A percentile compares a stretch with the other conserved stretches of the same genome.
These are phyloP conservation scores for Mortierella sp. DNA, from an alignment of 371 early-diverging fungal genomes.

Conservation along the genomic window DNA sequence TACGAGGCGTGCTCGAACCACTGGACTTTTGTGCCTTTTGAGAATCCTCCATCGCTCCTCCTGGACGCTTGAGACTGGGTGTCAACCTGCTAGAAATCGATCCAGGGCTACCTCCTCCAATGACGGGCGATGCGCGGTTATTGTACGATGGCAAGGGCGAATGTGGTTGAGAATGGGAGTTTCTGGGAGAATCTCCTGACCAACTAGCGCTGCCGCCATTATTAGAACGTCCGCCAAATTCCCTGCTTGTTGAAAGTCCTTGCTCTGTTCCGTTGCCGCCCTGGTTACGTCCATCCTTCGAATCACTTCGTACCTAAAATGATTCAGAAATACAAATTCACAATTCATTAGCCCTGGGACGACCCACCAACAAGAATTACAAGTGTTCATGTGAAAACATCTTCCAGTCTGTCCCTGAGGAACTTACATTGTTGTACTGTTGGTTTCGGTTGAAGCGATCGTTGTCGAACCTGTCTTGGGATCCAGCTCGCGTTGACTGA, in stretches of 20 bases:
- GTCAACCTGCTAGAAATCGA: conserved; percentile 33
- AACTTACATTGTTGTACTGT: conserved; percentile 15
- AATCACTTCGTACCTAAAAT: neutral
- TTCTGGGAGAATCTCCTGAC: conserved; percentile 1
- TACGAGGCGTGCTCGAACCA: conserved; percentile 29
- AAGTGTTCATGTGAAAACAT: neutral
- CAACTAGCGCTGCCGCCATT: neutral
- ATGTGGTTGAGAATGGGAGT: neutral
- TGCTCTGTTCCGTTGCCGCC: neutral
- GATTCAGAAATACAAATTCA: neutral
- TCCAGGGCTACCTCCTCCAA: neutral
- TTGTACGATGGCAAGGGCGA: neutral
- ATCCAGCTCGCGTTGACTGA: neutral
- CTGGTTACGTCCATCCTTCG: neutral
- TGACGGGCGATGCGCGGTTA: conserved; percentile 22
- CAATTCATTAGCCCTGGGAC: neutral
- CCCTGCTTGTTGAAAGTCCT: neutral
- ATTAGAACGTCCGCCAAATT: neutral
- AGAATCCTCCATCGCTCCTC: conserved; percentile 18
- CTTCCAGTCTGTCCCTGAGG: neutral
- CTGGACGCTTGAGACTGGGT: conserved; percentile 32
- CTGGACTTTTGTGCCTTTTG: conserved; percentile 39
- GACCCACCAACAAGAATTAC: neutral
- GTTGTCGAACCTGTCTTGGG: conserved; percentile 12
- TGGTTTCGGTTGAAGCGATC: conserved; percentile 8